Evolutionary conservation across 331 rosid genomes (phyloP).

Genomic region (Malus hybrid): DNA sequence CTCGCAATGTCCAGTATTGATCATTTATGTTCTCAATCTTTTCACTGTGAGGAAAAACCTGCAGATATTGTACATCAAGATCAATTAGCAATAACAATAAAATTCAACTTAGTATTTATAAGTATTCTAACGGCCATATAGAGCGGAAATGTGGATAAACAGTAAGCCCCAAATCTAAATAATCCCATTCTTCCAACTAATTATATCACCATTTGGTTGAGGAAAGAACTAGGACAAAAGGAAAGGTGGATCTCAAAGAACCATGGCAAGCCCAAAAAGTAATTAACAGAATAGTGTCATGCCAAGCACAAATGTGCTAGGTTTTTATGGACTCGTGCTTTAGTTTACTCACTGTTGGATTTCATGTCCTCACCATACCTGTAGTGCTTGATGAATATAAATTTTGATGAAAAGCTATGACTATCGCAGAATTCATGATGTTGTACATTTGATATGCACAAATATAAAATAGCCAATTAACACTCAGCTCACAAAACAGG

Average conservation of each 20-base stretch:
- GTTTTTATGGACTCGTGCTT: not conserved
- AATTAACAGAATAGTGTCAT: not conserved
- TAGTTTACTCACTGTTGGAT: not conserved
- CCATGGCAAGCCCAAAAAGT: not conserved
- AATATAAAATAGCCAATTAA: not conserved
- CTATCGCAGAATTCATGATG: not conserved
- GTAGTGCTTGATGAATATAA: not conserved
- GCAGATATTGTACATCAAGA: slow-evolving; percentile 14
- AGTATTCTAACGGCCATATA: not conserved
- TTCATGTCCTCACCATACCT: not conserved
- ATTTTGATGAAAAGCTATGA: no score
- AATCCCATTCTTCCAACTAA: not conserved
- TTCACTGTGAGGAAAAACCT: slow-evolving; percentile 81
- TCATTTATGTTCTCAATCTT: slow-evolving; percentile 85
- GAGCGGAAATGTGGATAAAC: not conserved
- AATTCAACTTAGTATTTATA: not conserved
- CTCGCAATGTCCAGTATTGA: slow-evolving; percentile 89
- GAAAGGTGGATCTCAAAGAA: not conserved
- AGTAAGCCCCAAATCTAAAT: not conserved
- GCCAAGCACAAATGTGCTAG: not conserved
- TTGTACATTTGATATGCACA: not conserved
- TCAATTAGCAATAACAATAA: not conserved
- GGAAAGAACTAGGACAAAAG: not conserved
- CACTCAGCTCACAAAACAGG: not conserved
- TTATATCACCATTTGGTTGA: no score